These are phyloP conservation scores for Lentinula detonsa DNA, from an alignment of 768 basidiomycete genomes.

Conservation along the genomic window DNA sequence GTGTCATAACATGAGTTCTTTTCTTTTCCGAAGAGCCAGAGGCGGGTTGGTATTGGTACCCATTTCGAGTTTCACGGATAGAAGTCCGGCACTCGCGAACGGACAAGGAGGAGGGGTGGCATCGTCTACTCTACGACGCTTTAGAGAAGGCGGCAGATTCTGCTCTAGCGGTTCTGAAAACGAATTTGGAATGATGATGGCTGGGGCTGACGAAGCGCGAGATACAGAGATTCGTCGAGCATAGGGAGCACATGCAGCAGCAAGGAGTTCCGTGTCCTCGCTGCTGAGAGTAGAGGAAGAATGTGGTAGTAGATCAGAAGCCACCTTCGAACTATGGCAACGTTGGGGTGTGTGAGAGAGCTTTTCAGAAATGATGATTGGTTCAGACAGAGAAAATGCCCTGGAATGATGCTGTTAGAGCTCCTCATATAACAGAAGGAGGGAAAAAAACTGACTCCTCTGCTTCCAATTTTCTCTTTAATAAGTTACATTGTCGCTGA, in stretches of 20 bases:
- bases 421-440: not conserved
- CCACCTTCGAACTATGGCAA: not conserved
- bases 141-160: not conserved
- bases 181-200: not conserved
- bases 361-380: not conserved
- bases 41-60: not conserved
- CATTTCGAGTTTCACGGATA: not conserved
- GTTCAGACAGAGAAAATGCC: not conserved
- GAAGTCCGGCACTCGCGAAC: too few species aligned
- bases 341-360: not conserved
- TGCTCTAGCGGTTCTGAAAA: not conserved
- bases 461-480: conserved; percentile 26
- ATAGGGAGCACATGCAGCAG: not conserved
- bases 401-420: not conserved
- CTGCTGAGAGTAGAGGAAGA: not conserved
- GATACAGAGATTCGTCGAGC: not conserved
- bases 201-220: not conserved
- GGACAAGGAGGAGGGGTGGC: not conserved
- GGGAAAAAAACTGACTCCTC: conserved; percentile 8
- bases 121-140: not conserved
- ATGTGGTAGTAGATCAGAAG: not conserved
- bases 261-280: not conserved
- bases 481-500: conserved; percentile 22
- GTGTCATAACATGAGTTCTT: not conserved
- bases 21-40: not conserved